Conservation (phyloP, 176 grass and related monocot species). For the Oryza longistaminata region DNA sequence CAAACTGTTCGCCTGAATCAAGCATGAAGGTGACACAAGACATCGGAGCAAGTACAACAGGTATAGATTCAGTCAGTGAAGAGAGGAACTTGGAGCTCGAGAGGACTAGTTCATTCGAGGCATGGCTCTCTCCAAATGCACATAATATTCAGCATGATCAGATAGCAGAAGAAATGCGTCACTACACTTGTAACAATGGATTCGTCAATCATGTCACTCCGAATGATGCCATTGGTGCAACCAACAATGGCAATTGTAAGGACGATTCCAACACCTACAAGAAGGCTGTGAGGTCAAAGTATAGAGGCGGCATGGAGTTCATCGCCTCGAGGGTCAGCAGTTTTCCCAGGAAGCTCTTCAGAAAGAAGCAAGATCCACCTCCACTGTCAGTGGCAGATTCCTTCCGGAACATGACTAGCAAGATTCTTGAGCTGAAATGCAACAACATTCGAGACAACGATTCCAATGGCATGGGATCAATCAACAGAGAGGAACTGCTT, state of each 20-base stretch:
- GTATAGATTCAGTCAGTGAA: background rate
- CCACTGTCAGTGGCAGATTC: conserved; percentile 37
- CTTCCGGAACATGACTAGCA: conserved; percentile 30
- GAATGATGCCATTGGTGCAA: background rate
- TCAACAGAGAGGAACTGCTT: conserved; percentile 19
- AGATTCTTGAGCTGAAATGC: conserved; percentile 40
- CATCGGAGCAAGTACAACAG: conserved; percentile 11
- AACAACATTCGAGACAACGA: conserved; percentile 17
- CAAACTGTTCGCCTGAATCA: conserved; percentile 15
- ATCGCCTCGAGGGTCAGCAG: conserved; percentile 22
- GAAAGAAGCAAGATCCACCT: conserved; percentile 28
- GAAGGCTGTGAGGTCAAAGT: conserved; percentile 27
- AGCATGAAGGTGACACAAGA: background rate
- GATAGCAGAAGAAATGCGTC: background rate
- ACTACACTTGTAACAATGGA: background rate
- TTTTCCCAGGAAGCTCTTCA: conserved; percentile 16
- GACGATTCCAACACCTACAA: conserved; percentile 16
- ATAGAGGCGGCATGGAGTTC: conserved; percentile 3
- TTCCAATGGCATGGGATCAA: conserved; percentile 30
- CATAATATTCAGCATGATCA: background rate
- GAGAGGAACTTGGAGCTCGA: background rate
- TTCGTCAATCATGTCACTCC: background rate
- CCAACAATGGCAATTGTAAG: background rate
- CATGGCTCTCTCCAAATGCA: conserved; percentile 22
- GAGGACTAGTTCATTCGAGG: conserved; percentile 41